A percentile compares a stretch with the other conserved stretches of the same genome.
phyloP scores from a whole-genome alignment of 2,329 filamentous ascomycete species.

The Colletotrichum sp. region DNA sequence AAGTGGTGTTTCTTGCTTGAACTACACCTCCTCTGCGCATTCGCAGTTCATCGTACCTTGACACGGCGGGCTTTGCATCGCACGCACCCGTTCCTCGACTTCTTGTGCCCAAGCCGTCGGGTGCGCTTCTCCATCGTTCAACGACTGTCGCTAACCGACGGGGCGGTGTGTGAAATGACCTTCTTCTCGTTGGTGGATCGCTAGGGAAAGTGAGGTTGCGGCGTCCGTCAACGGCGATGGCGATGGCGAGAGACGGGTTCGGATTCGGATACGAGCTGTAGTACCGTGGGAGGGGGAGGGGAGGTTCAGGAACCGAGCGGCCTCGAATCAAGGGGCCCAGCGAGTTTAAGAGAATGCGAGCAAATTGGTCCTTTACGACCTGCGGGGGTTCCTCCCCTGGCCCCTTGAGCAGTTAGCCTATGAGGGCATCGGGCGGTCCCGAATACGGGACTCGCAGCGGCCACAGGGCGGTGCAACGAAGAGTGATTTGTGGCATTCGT shows the following conservation, averaged over 20 bases:
- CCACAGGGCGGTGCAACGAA: background rate
- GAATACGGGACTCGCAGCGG: background rate
- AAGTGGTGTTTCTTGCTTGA: background rate
- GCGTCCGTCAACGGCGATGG: background rate
- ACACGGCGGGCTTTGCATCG: slow-evolving; percentile 32
- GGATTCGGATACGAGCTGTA: background rate
- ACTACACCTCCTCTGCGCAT: background rate
- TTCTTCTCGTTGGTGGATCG: background rate
- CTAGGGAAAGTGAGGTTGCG: background rate
- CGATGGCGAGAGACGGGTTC: background rate
- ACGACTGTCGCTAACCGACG: background rate
- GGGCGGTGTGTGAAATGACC: background rate
- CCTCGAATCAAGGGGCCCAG: background rate
- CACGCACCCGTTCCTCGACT: slow-evolving; percentile 33
- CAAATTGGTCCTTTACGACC: background rate
- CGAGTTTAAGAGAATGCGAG: slow-evolving; percentile 1
- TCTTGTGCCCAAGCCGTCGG: slow-evolving; percentile 25
- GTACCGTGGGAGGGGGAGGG: background rate
- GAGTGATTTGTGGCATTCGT: background rate
- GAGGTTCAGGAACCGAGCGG: background rate
- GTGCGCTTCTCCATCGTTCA: slow-evolving; percentile 11
- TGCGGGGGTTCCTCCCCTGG: background rate
- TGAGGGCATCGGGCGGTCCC: background rate
- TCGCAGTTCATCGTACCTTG: slow-evolving; percentile 22
- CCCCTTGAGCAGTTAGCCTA: background rate